These are phyloP conservation scores for Candida odintsovae DNA, from an alignment of 805 yeast species.

Conservation along the genomic window DNA sequence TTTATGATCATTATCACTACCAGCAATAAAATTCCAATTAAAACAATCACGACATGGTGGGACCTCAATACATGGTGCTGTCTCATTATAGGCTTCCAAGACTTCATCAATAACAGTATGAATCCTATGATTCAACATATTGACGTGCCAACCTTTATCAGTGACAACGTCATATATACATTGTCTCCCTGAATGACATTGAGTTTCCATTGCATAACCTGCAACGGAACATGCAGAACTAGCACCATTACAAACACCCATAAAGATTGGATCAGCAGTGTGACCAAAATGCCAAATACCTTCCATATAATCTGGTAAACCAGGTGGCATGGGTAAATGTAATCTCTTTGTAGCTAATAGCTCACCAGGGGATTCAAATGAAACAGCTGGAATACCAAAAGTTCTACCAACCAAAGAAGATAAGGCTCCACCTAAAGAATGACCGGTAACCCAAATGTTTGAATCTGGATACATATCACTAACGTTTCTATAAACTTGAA, in stretches of 20 bases:
- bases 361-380: slow-evolving; percentile 94
- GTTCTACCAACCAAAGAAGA: slow-evolving; percentile 81
- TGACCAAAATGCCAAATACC: slow-evolving; percentile 94
- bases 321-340: slow-evolving; percentile 92
- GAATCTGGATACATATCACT: slow-evolving; percentile 59
- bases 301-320: slow-evolving; percentile 69
- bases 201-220: slow-evolving; percentile 96
- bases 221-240: slow-evolving; percentile 83
- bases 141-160: slow-evolving; percentile 89
- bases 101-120: slow-evolving; percentile 86
- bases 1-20: slow-evolving; percentile 16
- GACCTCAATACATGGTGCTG: slow-evolving; percentile 68
- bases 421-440: slow-evolving; percentile 88
- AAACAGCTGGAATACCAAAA: slow-evolving; percentile 82
- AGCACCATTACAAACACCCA: slow-evolving; percentile 97
- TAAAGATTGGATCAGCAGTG: slow-evolving; percentile 92
- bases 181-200: slow-evolving; percentile 84
- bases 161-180: slow-evolving; percentile 87
- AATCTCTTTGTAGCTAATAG: slow-evolving; percentile 73
- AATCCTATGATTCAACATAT: slow-evolving; percentile 81
- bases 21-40: slow-evolving; percentile 74
- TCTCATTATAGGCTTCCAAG: slow-evolving; percentile 62
- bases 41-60: slow-evolving; percentile 88
- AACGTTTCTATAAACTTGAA: slow-evolving; percentile 74
- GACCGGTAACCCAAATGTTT: slow-evolving; percentile 89